Evolutionary conservation across 2,329 filamentous ascomycete species (phyloP), one percentile per base, ranked within the genome.

Genomic region (Xylariaceae sp.): DNA sequence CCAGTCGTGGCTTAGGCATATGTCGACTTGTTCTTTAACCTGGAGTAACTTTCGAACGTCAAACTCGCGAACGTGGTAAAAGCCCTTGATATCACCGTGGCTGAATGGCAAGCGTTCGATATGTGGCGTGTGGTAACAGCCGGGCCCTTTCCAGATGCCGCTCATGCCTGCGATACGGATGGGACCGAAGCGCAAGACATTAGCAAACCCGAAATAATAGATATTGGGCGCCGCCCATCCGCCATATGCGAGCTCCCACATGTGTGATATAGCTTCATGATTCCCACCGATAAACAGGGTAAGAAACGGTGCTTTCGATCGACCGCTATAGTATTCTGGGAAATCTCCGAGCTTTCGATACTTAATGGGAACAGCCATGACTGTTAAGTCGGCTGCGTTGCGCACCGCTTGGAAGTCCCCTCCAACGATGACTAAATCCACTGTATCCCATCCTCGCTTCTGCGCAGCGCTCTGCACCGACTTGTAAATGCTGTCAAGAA

Each of bases 141-240:
- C 87, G 63, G 86, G 88, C 2, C 86, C 88, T 69, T 97, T 97
- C 89, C 90, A 99, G 58, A 99, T 99, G 6, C 94, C 94, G 48
- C 90, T 94, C 68, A 97, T 76, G 5, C 88, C 93, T 33, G 90
- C 89, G 55, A 99, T 96, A 18, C 94, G 85, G 44, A 99, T 73
- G 1, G 89, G 87, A 0, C 93, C 93, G 33, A 95, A 76, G 16
- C 87, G 86, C 39, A 99, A 69, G 9, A 99, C 86, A 66, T 96
- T 97, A 54, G 94, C 90, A 33, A 91, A 90, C 44, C 94, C 94
- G 69, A 97, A 80, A 72, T 97, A 99, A 76, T 97, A 99, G 58
- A 99, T 97, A 61, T 94, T 96, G 10, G 90, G 91, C 7, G 93
- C 93, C 6, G 90, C 94, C 94, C 94, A 99, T 46, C 94, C 94